Evolutionary conservation across 2,329 filamentous ascomycete genomes (phyloP).

Genomic region (Leptographium radiaticola): DNA sequence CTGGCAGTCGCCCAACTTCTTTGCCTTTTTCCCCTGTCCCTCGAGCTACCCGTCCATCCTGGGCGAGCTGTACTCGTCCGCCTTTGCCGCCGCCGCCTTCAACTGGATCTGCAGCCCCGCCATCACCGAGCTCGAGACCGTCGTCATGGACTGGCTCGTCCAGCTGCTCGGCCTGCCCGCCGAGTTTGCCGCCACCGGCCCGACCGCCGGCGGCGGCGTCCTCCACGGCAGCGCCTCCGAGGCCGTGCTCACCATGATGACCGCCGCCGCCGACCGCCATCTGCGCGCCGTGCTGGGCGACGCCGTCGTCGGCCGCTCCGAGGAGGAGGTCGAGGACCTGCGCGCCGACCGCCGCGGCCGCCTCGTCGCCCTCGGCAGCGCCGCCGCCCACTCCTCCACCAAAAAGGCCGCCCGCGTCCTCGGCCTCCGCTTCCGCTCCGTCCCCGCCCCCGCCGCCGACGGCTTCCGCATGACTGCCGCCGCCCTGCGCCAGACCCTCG

Average conservation of each 20-base stretch:
- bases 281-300: conserved; percentile 29
- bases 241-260: conserved; percentile 73
- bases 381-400: conserved; percentile 69
- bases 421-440: conserved; percentile 65
- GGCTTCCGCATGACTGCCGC: conserved; percentile 58
- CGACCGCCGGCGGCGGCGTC: conserved; percentile 71
- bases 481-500: conserved; percentile 47
- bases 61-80: conserved; percentile 82
- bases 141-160: conserved; percentile 86
- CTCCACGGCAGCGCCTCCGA: conserved; percentile 88
- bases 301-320: conserved; percentile 23
- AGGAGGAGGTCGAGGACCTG: conserved; percentile 53
- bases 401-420: conserved; percentile 80
- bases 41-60: conserved; percentile 75
- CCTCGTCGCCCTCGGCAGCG: conserved; percentile 70
- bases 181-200: conserved; percentile 59
- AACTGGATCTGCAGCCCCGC: conserved; percentile 95
- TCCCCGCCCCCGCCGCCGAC: conserved; percentile 48
- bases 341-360: conserved; percentile 52
- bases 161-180: conserved; percentile 60
- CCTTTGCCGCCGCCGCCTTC: conserved; percentile 83
- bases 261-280: conserved; percentile 74
- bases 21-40: conserved; percentile 85
- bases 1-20: conserved; percentile 87
- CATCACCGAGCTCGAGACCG: conserved; percentile 84